Conservation (phyloP, 1,284 basidiomycete species). For the Ceratobasidium sp. region DNA sequence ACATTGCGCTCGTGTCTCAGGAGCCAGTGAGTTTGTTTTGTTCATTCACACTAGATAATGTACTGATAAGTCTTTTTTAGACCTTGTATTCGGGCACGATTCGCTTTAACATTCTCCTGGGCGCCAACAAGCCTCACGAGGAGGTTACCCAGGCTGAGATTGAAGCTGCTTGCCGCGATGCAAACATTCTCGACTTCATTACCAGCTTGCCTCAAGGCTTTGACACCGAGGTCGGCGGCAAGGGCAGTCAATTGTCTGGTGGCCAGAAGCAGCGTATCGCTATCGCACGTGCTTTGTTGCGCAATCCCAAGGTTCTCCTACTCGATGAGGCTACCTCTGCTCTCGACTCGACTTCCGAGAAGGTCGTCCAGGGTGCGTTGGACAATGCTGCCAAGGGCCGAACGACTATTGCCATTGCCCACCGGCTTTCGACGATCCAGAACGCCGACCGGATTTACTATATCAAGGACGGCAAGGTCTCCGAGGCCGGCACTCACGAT, state of each 20-base stretch:
- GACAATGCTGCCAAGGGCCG: conserved; percentile 90
- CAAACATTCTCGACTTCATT: conserved; percentile 64
- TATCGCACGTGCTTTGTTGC: conserved; percentile 93
- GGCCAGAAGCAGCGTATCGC: conserved; percentile 96
- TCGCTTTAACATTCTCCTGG: conserved; percentile 88
- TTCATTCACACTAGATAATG: not conserved
- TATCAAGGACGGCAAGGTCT: conserved; percentile 88
- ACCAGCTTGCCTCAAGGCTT: conserved; percentile 84
- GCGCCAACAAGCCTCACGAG: conserved; percentile 79
- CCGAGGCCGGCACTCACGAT: conserved; percentile 88
- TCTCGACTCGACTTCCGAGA: conserved; percentile 92
- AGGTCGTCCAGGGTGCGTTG: conserved; percentile 92
- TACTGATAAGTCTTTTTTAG: conserved; percentile 43
- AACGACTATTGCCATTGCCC: conserved; percentile 93
- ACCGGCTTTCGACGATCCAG: conserved; percentile 92
- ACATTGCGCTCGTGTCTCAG: conserved; percentile 90
- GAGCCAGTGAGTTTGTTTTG: conserved; percentile 63
- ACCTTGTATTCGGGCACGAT: conserved; percentile 88
- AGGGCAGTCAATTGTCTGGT: conserved; percentile 91
- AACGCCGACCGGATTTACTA: conserved; percentile 94
- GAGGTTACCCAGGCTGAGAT: conserved; percentile 89
- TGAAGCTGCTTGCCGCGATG: conserved; percentile 56
- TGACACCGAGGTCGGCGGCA: conserved; percentile 92
- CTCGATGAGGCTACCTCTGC: conserved; percentile 96
- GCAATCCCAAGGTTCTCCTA: conserved; percentile 91